Evolutionary conservation across 2,329 filamentous ascomycete genomes (phyloP).

Genomic region (Rutstroemia sp.): DNA sequence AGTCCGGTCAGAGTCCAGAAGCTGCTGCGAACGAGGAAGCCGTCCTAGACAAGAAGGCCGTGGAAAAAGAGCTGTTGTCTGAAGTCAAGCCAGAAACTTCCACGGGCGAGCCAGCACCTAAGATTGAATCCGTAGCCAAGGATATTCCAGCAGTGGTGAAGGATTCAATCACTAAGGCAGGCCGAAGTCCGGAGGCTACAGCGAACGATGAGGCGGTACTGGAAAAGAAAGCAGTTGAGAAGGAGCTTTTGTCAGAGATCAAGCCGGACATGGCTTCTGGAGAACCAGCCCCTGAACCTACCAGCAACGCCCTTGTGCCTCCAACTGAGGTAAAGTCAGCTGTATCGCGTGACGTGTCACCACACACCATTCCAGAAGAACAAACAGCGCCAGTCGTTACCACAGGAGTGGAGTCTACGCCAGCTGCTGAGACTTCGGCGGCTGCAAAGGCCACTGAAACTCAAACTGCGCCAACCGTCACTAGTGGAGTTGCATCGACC

Average conservation of each 20-base stretch:
- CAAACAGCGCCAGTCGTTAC: conserved; percentile 22
- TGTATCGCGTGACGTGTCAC: conserved; percentile 24
- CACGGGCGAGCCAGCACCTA: conserved; percentile 25
- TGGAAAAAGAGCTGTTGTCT: conserved; percentile 67
- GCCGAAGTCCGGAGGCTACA: conserved; percentile 62
- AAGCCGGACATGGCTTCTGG: conserved; percentile 33
- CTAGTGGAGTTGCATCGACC: conserved; percentile 21
- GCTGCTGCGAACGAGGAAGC: conserved; percentile 61
- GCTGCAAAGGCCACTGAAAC: conserved; percentile 19
- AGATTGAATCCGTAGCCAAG: conserved; percentile 35
- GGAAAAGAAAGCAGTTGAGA: conserved; percentile 69
- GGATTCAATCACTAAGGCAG: conserved; percentile 50
- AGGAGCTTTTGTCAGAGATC: conserved; percentile 63
- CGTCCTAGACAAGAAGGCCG: conserved; percentile 65
- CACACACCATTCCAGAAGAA: conserved; percentile 16
- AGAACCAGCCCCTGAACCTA: conserved; percentile 21
- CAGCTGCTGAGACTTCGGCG: conserved; percentile 14
- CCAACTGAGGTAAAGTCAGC: neutral
- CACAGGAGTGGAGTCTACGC: conserved; percentile 19
- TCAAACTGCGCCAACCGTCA: conserved; percentile 20
- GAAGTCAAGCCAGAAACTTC: conserved; percentile 43
- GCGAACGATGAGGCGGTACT: conserved; percentile 59
- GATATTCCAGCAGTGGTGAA: conserved; percentile 49
- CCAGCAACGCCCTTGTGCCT: neutral
- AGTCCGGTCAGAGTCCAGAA: conserved; percentile 58